Conservation (phyloP, 2,329 filamentous ascomycete genomes). For the Escovopsis sp. region DNA sequence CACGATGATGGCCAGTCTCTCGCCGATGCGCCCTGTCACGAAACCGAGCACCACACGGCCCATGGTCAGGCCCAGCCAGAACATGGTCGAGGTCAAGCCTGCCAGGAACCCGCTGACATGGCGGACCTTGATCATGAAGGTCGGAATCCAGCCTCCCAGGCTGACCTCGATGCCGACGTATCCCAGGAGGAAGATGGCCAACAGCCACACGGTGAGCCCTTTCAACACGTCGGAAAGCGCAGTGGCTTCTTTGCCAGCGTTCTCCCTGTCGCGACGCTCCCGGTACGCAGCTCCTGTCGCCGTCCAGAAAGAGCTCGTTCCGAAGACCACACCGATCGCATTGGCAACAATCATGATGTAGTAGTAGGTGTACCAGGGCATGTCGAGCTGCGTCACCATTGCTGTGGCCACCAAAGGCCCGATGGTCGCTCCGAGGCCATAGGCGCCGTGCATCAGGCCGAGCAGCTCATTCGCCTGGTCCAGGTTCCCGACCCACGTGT, state of each 20-base stretch:
- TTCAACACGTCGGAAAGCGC: slow-evolving; percentile 26
- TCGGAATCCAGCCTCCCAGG: slow-evolving; percentile 64
- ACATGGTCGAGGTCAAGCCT: slow-evolving; percentile 63
- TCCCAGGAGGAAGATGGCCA: slow-evolving; percentile 56
- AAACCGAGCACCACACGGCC: slow-evolving; percentile 62
- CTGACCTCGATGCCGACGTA: slow-evolving; percentile 70
- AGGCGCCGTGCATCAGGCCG: slow-evolving; percentile 56
- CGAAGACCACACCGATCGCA: slow-evolving; percentile 37
- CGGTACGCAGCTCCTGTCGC: slow-evolving; percentile 41
- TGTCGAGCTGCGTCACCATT: slow-evolving; percentile 47
- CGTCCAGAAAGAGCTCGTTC: slow-evolving; percentile 44
- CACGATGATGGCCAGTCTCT: slow-evolving; percentile 46
- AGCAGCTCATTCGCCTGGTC: slow-evolving; percentile 56
- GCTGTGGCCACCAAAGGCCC: slow-evolving; percentile 55
- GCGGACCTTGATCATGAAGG: slow-evolving; percentile 72
- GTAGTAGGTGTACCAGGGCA: slow-evolving; percentile 61
- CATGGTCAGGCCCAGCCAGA: slow-evolving; percentile 70
- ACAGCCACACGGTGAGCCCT: slow-evolving; percentile 51
- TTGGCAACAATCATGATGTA: slow-evolving; percentile 54
- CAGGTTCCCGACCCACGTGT: slow-evolving; percentile 55
- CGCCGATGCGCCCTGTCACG: slow-evolving; percentile 56
- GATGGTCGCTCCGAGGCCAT: slow-evolving; percentile 56
- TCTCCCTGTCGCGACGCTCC: slow-evolving; percentile 13
- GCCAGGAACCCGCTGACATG: slow-evolving; percentile 53
- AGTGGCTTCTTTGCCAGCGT: slow-evolving; percentile 27